Base-by-base conservation (phyloP, 169 alveolate genomes). In the Cryptosporidium ryanae region DNA sequence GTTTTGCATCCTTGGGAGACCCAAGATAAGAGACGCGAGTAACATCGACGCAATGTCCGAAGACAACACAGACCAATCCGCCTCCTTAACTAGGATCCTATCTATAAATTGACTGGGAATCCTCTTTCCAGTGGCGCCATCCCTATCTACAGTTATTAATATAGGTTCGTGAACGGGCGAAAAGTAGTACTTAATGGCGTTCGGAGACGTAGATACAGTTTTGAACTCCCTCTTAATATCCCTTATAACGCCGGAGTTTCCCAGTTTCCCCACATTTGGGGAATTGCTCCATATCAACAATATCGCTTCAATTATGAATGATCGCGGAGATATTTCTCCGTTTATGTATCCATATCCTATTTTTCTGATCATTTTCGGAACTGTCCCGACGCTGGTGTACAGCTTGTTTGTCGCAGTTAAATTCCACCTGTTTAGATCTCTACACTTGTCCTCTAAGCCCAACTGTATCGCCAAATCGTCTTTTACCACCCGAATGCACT, bases 41-140 rank as follows among this genome's bases (percentile, higher is more conserved):
- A 76, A 43, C 87, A 76, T 76, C n/a, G 87, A 59, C 25, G 31
- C 54, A 17, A 76, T 61, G 27, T 76, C 87, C n/a, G 87, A 76
- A 52, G 43, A 76, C 27, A 76, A 44, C 21, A 76, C 3, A 1
- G 87, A 76, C 87, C 87, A 76, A 38, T 59, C 46, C 17, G 71
- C 64, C 15, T 76, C 87, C 5, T 76, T 65, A n/a, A 43, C 15
- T 5, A 76, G 64, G 18, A 76, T 76, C 38, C 48, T 27, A 21
- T 76, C 87, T 8, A 76, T 55, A 31, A 38, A 63, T 21, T 76
- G 87, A 61, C 61, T 27, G 0, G 87, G 71, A 25, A 76, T 61
- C 29, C 52, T 76, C 25, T 43, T 76, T 29, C 87, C 87, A 21
- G 66, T 13, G 18, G 18, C 18, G 46, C 1, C 1, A 6, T 68